Percentiles rank a stretch among this genome's conserved stretches.
Conservation (phyloP, 768 basidiomycete genomes). For the Crepidotus variabilis region DNA sequence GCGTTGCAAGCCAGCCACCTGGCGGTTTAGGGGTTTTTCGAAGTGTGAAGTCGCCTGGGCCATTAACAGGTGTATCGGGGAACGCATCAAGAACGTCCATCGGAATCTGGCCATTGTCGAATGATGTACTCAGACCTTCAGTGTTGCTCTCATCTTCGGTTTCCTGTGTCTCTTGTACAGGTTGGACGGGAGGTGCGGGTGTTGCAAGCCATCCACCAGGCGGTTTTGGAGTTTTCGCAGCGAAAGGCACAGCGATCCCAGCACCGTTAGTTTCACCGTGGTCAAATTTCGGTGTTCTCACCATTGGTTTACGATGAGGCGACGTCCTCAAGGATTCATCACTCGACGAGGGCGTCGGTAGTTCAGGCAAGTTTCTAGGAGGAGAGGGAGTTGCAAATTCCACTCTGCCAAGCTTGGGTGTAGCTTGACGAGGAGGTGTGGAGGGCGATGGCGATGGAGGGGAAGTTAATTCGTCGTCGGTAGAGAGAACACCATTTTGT, state of each 20-base stretch:
- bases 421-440: constrained; percentile 20
- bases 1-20: constrained; percentile 33
- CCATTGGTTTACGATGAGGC: background rate
- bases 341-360: constrained; percentile 61
- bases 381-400: constrained; percentile 65
- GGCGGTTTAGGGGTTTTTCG: constrained; percentile 28
- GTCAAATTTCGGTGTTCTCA: background rate
- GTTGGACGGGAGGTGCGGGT: constrained; percentile 20
- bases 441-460: constrained; percentile 8
- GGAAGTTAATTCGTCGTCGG: background rate
- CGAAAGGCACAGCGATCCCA: background rate
- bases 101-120: background rate
- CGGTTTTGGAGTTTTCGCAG: constrained; percentile 36
- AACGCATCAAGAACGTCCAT: constrained; percentile 1
- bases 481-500: background rate
- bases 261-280: background rate
- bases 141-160: background rate
- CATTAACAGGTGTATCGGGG: constrained; percentile 15
- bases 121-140: background rate
- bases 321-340: constrained; percentile 21
- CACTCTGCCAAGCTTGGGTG: constrained; percentile 36
- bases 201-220: constrained; percentile 37
- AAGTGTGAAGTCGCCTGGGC: constrained; percentile 7
- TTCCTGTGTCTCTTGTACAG: background rate
- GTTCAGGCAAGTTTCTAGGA: constrained; percentile 56